Percentiles rank a stretch among this genome's conserved stretches.
These are phyloP conservation scores for Bifiguratus adelaidae DNA, from an alignment of 192 early-diverging fungal genomes.

Conservation along the genomic window DNA sequence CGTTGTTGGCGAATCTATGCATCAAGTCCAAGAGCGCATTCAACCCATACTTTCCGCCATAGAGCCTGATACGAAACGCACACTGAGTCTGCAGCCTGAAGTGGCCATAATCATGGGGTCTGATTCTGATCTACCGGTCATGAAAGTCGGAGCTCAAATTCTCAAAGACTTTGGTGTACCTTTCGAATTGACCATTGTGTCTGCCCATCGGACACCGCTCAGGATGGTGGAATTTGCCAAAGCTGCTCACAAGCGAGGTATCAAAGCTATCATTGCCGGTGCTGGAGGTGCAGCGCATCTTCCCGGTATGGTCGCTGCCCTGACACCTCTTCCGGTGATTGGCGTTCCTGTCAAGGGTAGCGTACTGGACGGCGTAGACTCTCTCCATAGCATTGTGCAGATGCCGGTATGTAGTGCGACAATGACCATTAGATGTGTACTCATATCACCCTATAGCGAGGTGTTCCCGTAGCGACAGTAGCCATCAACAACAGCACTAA, in stretches of 20 bases:
- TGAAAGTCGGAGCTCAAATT: conserved; percentile 85
- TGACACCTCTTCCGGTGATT: conserved; percentile 95
- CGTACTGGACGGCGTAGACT: conserved; percentile 92
- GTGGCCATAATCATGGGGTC: conserved; percentile 99
- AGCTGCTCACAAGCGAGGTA: conserved; percentile 74
- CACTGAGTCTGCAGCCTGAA: conserved; percentile 45
- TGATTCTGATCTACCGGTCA: conserved; percentile 92
- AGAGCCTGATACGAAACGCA: conserved; percentile 42
- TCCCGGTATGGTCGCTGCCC: conserved; percentile 97
- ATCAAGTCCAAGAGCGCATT: conserved; percentile 58
- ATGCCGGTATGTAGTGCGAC: conserved; percentile 85
- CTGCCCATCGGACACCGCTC: conserved; percentile 91
- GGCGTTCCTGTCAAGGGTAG: conserved; percentile 94
- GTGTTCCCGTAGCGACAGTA: conserved; percentile 97
- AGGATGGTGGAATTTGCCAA: conserved; percentile 91
- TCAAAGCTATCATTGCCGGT: conserved; percentile 96
- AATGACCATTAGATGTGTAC: background rate
- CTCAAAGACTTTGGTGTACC: conserved; percentile 84
- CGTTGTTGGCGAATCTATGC: conserved; percentile 77
- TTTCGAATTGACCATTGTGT: conserved; percentile 95
- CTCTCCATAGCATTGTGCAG: conserved; percentile 95
- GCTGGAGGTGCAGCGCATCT: conserved; percentile 98
- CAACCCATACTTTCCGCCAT: conserved; percentile 47
- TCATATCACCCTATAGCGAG: conserved; percentile 73
- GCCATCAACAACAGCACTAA: conserved; percentile 98